Conservation (phyloP, 2,329 filamentous ascomycete species). For the Fusarium buharicum region DNA sequence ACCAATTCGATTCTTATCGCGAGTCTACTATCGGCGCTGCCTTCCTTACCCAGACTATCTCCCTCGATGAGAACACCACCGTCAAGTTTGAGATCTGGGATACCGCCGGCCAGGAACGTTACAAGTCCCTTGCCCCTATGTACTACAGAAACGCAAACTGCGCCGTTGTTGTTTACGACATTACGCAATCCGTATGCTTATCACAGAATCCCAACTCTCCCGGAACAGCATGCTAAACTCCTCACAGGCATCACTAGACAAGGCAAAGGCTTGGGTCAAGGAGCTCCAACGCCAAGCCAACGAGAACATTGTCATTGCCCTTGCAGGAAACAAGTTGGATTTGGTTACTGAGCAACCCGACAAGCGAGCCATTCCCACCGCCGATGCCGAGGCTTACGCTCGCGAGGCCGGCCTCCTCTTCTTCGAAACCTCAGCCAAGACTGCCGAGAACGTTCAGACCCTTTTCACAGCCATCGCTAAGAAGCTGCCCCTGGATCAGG, state of each 20-base stretch:
- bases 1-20: slow-evolving; percentile 98
- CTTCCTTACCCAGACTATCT: slow-evolving; percentile 98
- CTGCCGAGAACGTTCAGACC: slow-evolving; percentile 93
- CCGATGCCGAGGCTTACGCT: slow-evolving; percentile 95
- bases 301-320: slow-evolving; percentile 98
- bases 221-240: slow-evolving; percentile 23
- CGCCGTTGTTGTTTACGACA: slow-evolving; percentile 98
- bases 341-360: slow-evolving; percentile 93
- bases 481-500: slow-evolving; percentile 96
- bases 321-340: slow-evolving; percentile 98
- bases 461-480: slow-evolving; percentile 97
- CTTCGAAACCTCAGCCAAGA: slow-evolving; percentile 99
- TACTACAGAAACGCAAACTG: slow-evolving; percentile 99
- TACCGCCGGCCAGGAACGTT: slow-evolving; percentile 97
- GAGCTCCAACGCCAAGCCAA: slow-evolving; percentile 98
- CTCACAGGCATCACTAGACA: slow-evolving; percentile 88
- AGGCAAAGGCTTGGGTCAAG: slow-evolving; percentile 99
- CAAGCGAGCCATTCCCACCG: slow-evolving; percentile 89
- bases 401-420: slow-evolving; percentile 93
- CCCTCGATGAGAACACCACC: slow-evolving; percentile 95
- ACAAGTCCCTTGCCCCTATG: slow-evolving; percentile 99
- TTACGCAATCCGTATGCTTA: slow-evolving; percentile 90
- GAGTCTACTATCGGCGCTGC: slow-evolving; percentile 98
- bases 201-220: not conserved
- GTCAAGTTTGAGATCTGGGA: slow-evolving; percentile 99